Percentiles rank a stretch among this genome's conserved stretches.
Evolutionary conservation across 768 basidiomycete species (phyloP).

Genomic region (Suillus clintonianus): DNA sequence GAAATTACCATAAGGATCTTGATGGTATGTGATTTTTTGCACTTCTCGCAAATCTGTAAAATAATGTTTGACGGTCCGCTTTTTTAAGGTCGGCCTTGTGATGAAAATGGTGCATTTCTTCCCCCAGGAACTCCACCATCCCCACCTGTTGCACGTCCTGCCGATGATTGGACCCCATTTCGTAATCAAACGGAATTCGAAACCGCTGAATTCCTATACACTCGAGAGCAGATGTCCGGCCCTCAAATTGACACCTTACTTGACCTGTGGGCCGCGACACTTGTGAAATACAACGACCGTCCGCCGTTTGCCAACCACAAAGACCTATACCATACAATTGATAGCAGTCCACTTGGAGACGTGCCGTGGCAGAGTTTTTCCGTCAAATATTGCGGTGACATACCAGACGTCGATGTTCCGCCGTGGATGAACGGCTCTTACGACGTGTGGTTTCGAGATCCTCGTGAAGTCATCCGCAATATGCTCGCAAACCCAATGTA

Average conservation of each 20-base stretch:
- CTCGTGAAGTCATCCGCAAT: constrained; percentile 14
- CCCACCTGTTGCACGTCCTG: not conserved
- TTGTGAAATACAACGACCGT: not conserved
- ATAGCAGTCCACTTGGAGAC: constrained; percentile 25
- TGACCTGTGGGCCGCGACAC: constrained; percentile 22
- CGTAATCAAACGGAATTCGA: constrained; percentile 13
- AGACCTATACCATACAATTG: constrained; percentile 27
- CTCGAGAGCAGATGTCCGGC: constrained; percentile 21
- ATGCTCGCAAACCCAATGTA: constrained; percentile 25
- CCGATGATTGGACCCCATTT: constrained; percentile 18
- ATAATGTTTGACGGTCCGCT: not conserved
- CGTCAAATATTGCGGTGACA: constrained; percentile 15
- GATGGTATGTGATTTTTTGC: not conserved
- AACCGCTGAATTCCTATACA: constrained; percentile 20
- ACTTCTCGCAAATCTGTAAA: not conserved
- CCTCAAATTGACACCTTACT: constrained; percentile 26
- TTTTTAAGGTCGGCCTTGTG: constrained; percentile 7
- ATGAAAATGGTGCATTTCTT: constrained; percentile 4
- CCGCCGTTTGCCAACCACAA: constrained; percentile 22
- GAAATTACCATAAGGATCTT: constrained; percentile 1
- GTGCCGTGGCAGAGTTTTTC: constrained; percentile 29
- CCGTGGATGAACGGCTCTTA: constrained; percentile 28
- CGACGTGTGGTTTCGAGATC: constrained; percentile 29
- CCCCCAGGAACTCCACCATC: constrained; percentile 4
- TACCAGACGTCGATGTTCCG: constrained; percentile 13